These are phyloP conservation scores for Panicum virgatum DNA, from an alignment of 202 grass and related monocot genomes.

Conservation along the genomic window DNA sequence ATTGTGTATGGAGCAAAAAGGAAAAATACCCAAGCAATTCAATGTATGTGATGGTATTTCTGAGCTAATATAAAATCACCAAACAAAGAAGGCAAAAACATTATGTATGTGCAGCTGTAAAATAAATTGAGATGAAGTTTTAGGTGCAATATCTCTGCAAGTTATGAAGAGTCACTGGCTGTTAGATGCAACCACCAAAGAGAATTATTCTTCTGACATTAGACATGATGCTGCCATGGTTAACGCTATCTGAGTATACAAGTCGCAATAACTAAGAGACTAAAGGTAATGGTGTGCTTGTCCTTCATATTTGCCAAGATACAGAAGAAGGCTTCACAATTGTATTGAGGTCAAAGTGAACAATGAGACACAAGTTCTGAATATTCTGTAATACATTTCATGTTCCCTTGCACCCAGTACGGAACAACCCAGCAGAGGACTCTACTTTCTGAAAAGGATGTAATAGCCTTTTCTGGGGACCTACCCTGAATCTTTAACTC, in stretches of 20 bases:
- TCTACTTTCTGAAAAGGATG: not conserved
- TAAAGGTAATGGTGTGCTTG: not conserved
- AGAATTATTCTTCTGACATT: not conserved
- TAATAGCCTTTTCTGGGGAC: not conserved
- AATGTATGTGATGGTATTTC: not conserved
- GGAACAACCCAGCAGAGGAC: not conserved
- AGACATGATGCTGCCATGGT: not conserved
- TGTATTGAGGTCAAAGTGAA: not conserved
- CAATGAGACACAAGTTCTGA: not conserved
- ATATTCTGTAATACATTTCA: not conserved
- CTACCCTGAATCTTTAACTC: not conserved
- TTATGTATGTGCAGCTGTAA: not conserved
- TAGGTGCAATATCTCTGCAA: not conserved
- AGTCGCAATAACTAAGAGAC: not conserved
- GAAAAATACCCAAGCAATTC: not conserved
- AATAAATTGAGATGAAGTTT: not conserved
- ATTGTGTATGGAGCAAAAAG: not conserved
- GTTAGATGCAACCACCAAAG: not conserved
- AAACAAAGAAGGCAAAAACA: not conserved
- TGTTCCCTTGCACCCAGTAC: not conserved
- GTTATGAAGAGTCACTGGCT: not conserved
- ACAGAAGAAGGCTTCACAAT: not conserved
- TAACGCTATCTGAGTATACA: not conserved
- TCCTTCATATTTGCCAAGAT: not conserved
- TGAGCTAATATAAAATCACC: not conserved